Conservation (phyloP, 2,329 filamentous ascomycete species). For the Rhinocladiella similis region DNA sequence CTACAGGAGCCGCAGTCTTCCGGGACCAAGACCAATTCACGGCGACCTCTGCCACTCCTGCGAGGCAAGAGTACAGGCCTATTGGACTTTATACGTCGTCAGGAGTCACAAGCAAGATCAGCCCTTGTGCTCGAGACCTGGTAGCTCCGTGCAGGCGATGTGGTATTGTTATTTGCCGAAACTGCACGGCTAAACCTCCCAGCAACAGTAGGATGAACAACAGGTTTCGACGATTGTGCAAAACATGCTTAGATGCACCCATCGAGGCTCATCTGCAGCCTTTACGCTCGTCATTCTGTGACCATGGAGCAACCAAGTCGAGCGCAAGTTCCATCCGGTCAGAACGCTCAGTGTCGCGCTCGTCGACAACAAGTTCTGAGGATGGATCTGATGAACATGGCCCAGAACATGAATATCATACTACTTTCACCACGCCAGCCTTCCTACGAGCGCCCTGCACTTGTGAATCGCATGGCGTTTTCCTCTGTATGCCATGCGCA, state of each 20-base stretch:
- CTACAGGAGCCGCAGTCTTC: background rate
- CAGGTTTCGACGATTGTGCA: slow-evolving; percentile 79
- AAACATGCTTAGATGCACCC: slow-evolving; percentile 70
- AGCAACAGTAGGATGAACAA: slow-evolving; percentile 65
- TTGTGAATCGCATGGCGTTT: slow-evolving; percentile 61
- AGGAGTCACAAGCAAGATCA: slow-evolving; percentile 68
- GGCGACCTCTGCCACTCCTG: background rate
- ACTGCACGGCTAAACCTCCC: slow-evolving; percentile 84
- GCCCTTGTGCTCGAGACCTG: slow-evolving; percentile 82
- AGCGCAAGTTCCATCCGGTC: slow-evolving; percentile 28
- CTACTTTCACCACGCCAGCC: slow-evolving; percentile 45
- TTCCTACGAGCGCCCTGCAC: slow-evolving; percentile 60
- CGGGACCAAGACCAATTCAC: slow-evolving; percentile 26
- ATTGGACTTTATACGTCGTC: slow-evolving; percentile 31
- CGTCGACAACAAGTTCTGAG: slow-evolving; percentile 14
- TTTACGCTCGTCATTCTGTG: slow-evolving; percentile 1
- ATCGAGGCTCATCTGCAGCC: slow-evolving; percentile 52
- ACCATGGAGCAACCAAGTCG: slow-evolving; percentile 12
- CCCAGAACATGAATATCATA: background rate
- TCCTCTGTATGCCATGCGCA: slow-evolving; percentile 84
- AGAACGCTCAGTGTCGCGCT: slow-evolving; percentile 19
- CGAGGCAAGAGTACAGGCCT: background rate
- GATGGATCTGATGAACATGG: slow-evolving; percentile 5
- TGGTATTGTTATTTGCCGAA: slow-evolving; percentile 76
- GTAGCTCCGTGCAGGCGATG: slow-evolving; percentile 82